phyloP scores from a whole-genome alignment of 441 rosid genomes.

The Kokia cookei region DNA sequence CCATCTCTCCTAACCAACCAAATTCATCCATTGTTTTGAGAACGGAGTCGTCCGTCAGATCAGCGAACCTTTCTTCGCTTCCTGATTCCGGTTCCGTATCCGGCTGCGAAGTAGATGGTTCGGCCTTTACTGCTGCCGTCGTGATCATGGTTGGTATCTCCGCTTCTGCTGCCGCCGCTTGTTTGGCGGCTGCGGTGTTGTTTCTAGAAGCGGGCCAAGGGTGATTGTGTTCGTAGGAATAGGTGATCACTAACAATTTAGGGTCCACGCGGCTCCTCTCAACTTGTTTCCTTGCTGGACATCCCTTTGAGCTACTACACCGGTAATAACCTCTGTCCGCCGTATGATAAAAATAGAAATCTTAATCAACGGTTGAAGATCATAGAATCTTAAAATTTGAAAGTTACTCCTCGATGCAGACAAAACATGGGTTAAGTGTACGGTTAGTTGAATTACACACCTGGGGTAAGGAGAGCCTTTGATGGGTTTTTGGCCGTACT shows the following conservation, averaged over 20 bases:
- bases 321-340: conserved; percentile 80
- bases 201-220: conserved; percentile 58
- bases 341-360: background rate
- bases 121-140: background rate
- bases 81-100: conserved; percentile 26
- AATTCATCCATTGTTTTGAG: conserved; percentile 54
- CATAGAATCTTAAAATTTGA: background rate
- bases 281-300: conserved; percentile 93
- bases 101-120: conserved; percentile 12
- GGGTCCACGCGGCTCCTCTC: conserved; percentile 85
- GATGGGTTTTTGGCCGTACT: conserved; percentile 98
- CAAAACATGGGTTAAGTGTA: background rate
- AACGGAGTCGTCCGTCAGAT: conserved; percentile 32
- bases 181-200: conserved; percentile 30
- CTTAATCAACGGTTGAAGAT: background rate
- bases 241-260: conserved; percentile 68
- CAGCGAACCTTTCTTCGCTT: conserved; percentile 39
- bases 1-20: conserved; percentile 78
- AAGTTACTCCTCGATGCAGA: background rate
- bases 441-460: conserved; percentile 13
- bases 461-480: conserved; percentile 97
- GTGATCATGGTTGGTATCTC: background rate
- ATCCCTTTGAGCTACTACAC: conserved; percentile 92
- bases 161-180: conserved; percentile 9
- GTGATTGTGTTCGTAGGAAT: conserved; percentile 88